Percentiles rank a stretch among this genome's conserved stretches.
These are phyloP conservation scores for Dendrobium huoshanense DNA, from an alignment of 106 monocot genomes.

Conservation along the genomic window DNA sequence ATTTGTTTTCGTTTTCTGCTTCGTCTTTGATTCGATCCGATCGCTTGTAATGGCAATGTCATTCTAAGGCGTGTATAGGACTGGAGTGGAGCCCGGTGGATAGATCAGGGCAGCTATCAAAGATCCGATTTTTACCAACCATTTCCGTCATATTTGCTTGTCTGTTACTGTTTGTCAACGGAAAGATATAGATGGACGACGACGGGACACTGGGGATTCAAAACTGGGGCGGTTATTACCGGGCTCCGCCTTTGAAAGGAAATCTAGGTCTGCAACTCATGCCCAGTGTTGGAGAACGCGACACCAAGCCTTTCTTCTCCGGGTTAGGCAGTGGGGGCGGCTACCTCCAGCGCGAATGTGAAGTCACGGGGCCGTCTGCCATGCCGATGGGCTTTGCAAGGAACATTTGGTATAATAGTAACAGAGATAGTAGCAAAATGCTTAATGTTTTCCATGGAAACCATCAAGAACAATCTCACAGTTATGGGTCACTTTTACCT, in stretches of 20 bases:
- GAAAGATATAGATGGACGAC: constrained; percentile 41
- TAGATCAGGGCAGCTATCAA: not conserved
- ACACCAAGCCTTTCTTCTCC: constrained; percentile 44
- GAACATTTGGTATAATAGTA: constrained; percentile 31
- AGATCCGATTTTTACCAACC: not conserved
- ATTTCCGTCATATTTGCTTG: not conserved
- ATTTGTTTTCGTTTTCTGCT: not conserved
- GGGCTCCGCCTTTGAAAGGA: constrained; percentile 30
- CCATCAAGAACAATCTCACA: constrained; percentile 11
- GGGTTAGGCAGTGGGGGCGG: constrained; percentile 1
- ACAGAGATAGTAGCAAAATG: constrained; percentile 29
- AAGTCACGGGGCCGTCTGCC: constrained; percentile 16
- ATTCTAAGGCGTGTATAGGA: not conserved
- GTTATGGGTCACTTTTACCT: constrained; percentile 1
- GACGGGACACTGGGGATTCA: constrained; percentile 51
- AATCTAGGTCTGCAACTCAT: constrained; percentile 75
- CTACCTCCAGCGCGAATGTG: constrained; percentile 29
- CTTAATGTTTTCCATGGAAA: constrained; percentile 27
- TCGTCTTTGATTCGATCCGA: not conserved
- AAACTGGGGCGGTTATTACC: constrained; percentile 58
- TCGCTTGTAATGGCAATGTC: not conserved
- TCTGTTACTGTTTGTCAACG: not conserved
- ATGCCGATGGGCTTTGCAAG: constrained; percentile 35
- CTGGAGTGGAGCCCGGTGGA: not conserved
- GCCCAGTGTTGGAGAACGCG: constrained; percentile 45